Evolutionary conservation across 371 early-diverging fungal genomes (phyloP), one percentile per base, ranked within the genome.

Genomic region (Dipsacomyces acuminosporus): DNA sequence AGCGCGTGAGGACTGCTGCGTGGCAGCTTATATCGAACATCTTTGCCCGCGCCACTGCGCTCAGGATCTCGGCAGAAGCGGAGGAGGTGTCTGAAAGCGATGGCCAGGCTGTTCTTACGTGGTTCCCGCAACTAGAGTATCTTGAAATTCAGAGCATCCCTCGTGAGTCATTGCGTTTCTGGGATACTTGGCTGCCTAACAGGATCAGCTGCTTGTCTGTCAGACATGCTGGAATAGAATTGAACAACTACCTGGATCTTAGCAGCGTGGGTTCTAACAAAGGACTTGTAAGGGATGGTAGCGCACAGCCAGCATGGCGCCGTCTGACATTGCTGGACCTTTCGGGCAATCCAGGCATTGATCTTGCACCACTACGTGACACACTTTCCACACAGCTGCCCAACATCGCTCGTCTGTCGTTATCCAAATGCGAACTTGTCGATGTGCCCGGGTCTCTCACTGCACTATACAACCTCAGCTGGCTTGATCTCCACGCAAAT

Each of bases 401-500:
- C 13, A 48, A 59, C 14, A 36, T 85, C 5, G 75, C 74, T 8
- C 83, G 82, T 52, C 61, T 88, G 41, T 84, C 86, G 56, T 61
- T 88, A 22, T 80, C 87, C 9, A 73, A 74, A 33, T 86, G 86
- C 50, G 54, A 85, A 35, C 62, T 88, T 13, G 76, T 79, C 13
- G 78, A 78, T 45, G 77, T 85, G 5, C 88, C 88, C 1, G 57
- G 66, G 8, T 77, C 81, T 14, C 51, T 88, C 23, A 70, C 80
- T 0, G 55, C 57, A 15, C 74, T 88, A 11, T 80, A 78, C 54
- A 80, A 80, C 33, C 61, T 88, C 24, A 67, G 76, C 18, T 74
- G 79, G 38, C 76, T 88, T 26, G 81, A 86, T 35, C 64, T 88
- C 24, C 75, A 81, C 7, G 70, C 77, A 59, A 88, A 88, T 54